Base-by-base conservation (phyloP, 306 rosid species). In the Trifolium repens region DNA sequence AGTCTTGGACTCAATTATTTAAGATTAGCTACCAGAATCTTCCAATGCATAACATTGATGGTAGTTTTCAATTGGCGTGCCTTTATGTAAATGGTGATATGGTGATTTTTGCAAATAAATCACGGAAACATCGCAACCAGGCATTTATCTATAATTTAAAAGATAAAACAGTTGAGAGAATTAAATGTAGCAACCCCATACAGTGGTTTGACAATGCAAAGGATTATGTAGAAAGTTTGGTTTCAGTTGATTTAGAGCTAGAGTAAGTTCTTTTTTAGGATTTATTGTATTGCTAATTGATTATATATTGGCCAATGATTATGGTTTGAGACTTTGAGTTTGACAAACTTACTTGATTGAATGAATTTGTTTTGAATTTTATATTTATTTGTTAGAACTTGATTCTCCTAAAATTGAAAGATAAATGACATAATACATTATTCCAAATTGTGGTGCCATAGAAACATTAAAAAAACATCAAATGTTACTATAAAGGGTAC, bases 201-300 rank as follows among this genome's bases (percentile, higher is more conserved):
- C 35, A 30, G 0, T 60, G 39, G 66, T 6, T 60, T 5, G 2
- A 7, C 35, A 1, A 14, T 0, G 22, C 24, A 17, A 5, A 2
- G 11, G 46, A 34, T 34, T 63, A n/a, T 37, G 69, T 63, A 8
- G 49, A 63, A 63, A 63, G 69, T 19, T 63, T 63, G 46, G 49
- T 0, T 7, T 42, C 4, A 6, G 10, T 5, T 61, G 0, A 2
- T n/a, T 62, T 46, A n/a, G n/a, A n/a, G n/a, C n/a, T n/a, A n/a
- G 9, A 35, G 44, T 62, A 2, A 6, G 7, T 13, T 14, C 14
- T 8, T 47, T 4, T 13, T 47, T 1, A 13, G 34, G 34, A 22
- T 30, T 30, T 3, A 30, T 30, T 30, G 4, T 30, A 30, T 30
- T 30, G 34, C 34, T 30, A 30, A 30, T 30, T 30, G 4, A 30